phyloP scores from a whole-genome alignment of 2,329 filamentous ascomycete species.

The Claviceps digitariae region DNA sequence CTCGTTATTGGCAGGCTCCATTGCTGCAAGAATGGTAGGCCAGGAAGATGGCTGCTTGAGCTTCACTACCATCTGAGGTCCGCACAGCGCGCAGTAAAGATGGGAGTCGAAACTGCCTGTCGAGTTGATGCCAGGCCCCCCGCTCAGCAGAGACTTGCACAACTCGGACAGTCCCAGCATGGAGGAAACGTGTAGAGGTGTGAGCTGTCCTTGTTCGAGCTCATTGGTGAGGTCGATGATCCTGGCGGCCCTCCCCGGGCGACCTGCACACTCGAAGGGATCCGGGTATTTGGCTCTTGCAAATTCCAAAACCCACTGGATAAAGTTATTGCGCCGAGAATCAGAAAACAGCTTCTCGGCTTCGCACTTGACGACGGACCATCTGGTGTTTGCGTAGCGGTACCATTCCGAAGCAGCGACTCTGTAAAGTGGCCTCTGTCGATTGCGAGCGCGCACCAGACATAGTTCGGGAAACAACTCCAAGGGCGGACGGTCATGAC shows the following conservation, averaged over 20 bases:
- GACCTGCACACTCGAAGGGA: slow-evolving; percentile 7
- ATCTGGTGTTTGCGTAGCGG: slow-evolving; percentile 13
- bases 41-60: slow-evolving; percentile 8
- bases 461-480: slow-evolving; percentile 15
- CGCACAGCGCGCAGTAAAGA: slow-evolving; percentile 21
- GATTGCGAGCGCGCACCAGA: slow-evolving; percentile 10
- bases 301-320: slow-evolving; percentile 24
- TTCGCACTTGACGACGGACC: slow-evolving; percentile 14
- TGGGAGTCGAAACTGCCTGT: slow-evolving; percentile 16
- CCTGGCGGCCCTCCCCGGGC: slow-evolving; percentile 7
- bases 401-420: slow-evolving; percentile 17
- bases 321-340: slow-evolving; percentile 16
- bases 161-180: slow-evolving; percentile 18
- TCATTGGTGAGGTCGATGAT: slow-evolving; percentile 17
- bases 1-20: neutral
- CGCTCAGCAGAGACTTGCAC: slow-evolving; percentile 13
- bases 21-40: neutral
- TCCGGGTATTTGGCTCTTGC: slow-evolving; percentile 16
- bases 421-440: slow-evolving; percentile 8
- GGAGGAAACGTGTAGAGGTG: slow-evolving; percentile 22
- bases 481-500: slow-evolving; percentile 15
- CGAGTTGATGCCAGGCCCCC: slow-evolving; percentile 11
- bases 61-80: slow-evolving; percentile 13
- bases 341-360: slow-evolving; percentile 17
- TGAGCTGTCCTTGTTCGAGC: slow-evolving; percentile 15